A percentile compares a stretch with the other conserved stretches of the same genome.
These are phyloP conservation scores for Eucalyptus tenuipes DNA, from an alignment of 345 rosid species.

Conservation along the genomic window DNA sequence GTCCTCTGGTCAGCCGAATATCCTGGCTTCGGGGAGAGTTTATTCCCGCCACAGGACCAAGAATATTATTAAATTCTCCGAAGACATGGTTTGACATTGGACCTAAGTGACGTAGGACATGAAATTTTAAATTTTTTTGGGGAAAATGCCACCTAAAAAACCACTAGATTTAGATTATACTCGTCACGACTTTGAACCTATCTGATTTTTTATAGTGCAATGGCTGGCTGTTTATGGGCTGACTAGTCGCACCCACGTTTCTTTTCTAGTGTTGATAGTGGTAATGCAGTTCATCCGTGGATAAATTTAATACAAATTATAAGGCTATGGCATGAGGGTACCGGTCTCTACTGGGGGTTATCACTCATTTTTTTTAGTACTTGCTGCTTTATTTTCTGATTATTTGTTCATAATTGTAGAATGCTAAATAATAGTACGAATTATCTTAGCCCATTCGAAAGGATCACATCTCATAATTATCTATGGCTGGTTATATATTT, in stretches of 20 bases:
- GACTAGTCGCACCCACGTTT: not conserved
- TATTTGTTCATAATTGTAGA: not conserved
- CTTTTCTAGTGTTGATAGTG: not conserved
- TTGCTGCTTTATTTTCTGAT: not conserved
- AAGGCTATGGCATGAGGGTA: not conserved
- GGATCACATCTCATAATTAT: not conserved
- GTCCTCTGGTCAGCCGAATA: not conserved
- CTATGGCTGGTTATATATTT: not conserved
- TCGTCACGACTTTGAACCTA: not conserved
- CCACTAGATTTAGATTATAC: too few relatives aligned
- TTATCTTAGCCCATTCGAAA: rapidly evolving
- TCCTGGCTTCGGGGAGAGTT: not conserved
- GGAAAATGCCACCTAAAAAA: not conserved
- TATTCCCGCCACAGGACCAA: not conserved
- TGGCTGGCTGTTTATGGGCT: not conserved
- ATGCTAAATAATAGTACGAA: not conserved
- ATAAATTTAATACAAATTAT: not conserved
- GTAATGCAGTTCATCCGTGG: not conserved
- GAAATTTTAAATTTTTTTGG: not conserved
- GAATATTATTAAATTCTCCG: not conserved
- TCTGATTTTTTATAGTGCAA: not conserved
- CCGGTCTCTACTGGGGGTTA: not conserved
- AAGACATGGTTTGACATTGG: not conserved
- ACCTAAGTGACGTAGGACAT: not conserved
- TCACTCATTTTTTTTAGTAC: too few relatives aligned